Evolutionary conservation across 1,284 basidiomycete genomes (phyloP).

Genomic region (Sanguinoderma infundibulare): DNA sequence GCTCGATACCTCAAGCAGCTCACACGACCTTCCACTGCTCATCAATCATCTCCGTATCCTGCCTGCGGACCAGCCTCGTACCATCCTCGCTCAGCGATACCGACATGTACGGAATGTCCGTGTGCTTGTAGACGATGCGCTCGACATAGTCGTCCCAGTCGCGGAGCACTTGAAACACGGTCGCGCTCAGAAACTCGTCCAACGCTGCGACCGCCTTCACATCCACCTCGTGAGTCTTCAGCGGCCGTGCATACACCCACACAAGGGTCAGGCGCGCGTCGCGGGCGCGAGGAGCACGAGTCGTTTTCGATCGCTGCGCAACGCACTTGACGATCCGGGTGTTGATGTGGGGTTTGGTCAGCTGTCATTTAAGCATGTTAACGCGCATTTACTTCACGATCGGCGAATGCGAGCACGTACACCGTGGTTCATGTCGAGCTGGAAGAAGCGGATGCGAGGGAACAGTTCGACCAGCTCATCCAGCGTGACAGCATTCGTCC

Average conservation of each 20-base stretch:
- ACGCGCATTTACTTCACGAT: neutral
- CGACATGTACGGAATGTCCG: constrained; percentile 4
- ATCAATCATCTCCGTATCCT: constrained; percentile 2
- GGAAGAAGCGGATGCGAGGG: constrained; percentile 6
- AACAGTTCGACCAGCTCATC: neutral
- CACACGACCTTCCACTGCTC: constrained; percentile 4
- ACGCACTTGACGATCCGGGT: neutral
- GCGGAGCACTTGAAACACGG: constrained; percentile 1
- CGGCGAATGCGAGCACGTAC: too few species aligned
- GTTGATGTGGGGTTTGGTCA: neutral
- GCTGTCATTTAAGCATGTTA: neutral
- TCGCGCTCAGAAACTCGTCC: constrained; percentile 2
- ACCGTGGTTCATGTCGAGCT: constrained; percentile 9
- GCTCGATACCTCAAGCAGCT: too few species aligned
- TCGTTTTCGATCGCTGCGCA: too few species aligned
- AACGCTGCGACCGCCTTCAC: neutral
- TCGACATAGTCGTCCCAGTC: constrained; percentile 2
- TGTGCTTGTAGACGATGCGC: constrained; percentile 9
- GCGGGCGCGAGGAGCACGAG: neutral
- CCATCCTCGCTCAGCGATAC: neutral
- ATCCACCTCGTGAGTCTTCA: neutral
- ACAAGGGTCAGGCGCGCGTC: neutral
- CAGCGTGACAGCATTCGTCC: neutral
- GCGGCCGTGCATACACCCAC: constrained; percentile 1
- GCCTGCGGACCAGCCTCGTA: neutral